Evolutionary conservation across 257 asterid species (phyloP).

Genomic region (Gentiana straminea): DNA sequence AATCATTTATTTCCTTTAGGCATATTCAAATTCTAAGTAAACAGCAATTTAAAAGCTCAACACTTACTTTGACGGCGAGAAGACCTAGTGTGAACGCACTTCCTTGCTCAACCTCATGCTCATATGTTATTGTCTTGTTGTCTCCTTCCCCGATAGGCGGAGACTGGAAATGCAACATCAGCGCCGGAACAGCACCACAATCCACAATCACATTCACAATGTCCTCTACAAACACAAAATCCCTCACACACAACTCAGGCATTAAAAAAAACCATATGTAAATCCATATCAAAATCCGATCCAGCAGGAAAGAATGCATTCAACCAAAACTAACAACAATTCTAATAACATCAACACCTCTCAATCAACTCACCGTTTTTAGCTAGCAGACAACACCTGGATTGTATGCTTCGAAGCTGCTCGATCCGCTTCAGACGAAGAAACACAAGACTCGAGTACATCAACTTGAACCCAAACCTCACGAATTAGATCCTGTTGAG

Average conservation of each 20-base stretch:
- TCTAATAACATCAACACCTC: background rate
- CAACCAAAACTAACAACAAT: no score
- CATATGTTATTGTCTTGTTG: slow-evolving; percentile 30
- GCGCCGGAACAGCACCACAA: slow-evolving; percentile 78
- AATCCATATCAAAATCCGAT: no score
- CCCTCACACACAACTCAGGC: slow-evolving; percentile 4
- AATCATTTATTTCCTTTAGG: no score
- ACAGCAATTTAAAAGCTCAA: background rate
- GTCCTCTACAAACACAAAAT: slow-evolving; percentile 61
- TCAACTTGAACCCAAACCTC: slow-evolving; percentile 28
- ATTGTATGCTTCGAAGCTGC: slow-evolving; percentile 32
- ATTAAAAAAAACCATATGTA: no score
- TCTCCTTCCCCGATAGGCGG: slow-evolving; percentile 52
- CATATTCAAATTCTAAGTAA: no score
- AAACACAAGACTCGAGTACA: slow-evolving; percentile 24
- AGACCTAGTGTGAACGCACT: slow-evolving; percentile 97
- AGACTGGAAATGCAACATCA: slow-evolving; percentile 70
- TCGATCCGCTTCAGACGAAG: slow-evolving; percentile 33
- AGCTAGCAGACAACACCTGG: slow-evolving; percentile 30
- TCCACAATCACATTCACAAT: slow-evolving; percentile 77
- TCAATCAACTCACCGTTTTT: slow-evolving; percentile 25
- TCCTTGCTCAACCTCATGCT: slow-evolving; percentile 97
- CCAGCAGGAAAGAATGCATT: no score
- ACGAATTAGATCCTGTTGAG: slow-evolving; percentile 50
- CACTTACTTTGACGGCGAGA: slow-evolving; percentile 76